Base-by-base conservation (phyloP, 2,329 filamentous ascomycete genomes). In the Penicillium sp. region DNA sequence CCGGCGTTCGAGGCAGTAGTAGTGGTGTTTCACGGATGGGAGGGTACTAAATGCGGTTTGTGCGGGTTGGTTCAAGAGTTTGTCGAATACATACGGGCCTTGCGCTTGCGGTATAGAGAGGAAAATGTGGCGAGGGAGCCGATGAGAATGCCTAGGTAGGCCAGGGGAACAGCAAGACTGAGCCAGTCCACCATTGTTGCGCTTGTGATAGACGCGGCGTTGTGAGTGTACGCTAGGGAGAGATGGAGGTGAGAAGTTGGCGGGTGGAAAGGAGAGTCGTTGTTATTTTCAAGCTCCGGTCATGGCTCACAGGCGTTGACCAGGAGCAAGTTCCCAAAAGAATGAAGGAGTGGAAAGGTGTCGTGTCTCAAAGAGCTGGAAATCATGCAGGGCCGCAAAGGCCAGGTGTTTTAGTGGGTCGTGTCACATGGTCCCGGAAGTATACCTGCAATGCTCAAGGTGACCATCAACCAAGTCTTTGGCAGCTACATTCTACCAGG, bases 121-220 rank as follows among this genome's bases (percentile, higher is more conserved):
- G 88, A 94, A 71, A 98, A 98, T 51, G 88, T 93, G 63, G 86
- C 84, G 54, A 98, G 80, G 23, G 89, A 91, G 59, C 89, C 88
- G 59, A 87, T 77, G 39, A 98, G 83, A 44, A 97, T 86, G 54
- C 81, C 77, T 44, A 98, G 77, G 70, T 98, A 98, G 70, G 87
- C 84, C 62, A 96, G 79, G 45, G 93, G 91, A 59, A 96, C 80
- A 61, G 81, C 75, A 47, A 97, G 83, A 71, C 86, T 85, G 70
- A 86, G 73, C 88, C 88, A 94, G 76, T 94, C 80, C 36, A 55
- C 51, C 68, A 76, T 75, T 40, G 51, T 57, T 56, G 38, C 34
- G 39, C 33, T 43, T 56, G 65, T 56, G 61, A 59, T 36, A 20
- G 16, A 37, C 36, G 43, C 17, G 32, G 31, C 10, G 17, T 33